Base-by-base conservation (phyloP, 257 asterid species). In the Paraleonurus japonicus region DNA sequence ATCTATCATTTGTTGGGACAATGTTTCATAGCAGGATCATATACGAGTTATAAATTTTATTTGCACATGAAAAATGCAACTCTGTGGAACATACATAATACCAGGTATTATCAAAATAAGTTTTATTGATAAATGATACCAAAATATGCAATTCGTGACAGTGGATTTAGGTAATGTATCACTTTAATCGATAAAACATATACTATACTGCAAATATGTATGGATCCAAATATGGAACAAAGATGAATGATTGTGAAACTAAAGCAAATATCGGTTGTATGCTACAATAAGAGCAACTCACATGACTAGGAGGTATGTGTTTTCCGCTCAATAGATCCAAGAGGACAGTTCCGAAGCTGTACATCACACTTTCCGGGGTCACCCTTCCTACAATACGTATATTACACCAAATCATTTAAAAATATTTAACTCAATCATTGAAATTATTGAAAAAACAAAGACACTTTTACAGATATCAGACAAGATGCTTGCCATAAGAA, bases 221-320 rank as follows among this genome's bases (percentile, higher is more conserved):
- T 2, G 72, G n/a, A 23, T 15, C 30, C n/a, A 23, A 66, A 28
- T 7, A 65, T 11, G 4, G 7, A 24, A 35, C 16, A 57, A 48
- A 60, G 48, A 60, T 28, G 27, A 67, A 35, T 7, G 19, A 57
- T 28, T 6, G 54, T 41, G 58, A 57, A 43, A 17, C 16, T 32
- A 4, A 12, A 69, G 13, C 11, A 27, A 23, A 30, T 5, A 51
- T 12, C 37, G 20, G 22, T 19, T 7, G 22, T n/a, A 24, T 43
- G 32, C 24, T n/a, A n/a, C 15, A 59, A 55, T 11, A 71, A 13
- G 41, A 61, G 22, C 22, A 61, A 83, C 95, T 87, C 73, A 92
- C 98, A 61, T 92, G 98, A 81, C 88, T 85, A 28, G 98, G 98
- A 82, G 97, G 97, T 67, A 92, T 92, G 82, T 92, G 97, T 80